A percentile compares a stretch with the other conserved stretches of the same genome.
Evolutionary conservation across 2,329 filamentous ascomycete species (phyloP).

Genomic region (Parastagonospora avenae): DNA sequence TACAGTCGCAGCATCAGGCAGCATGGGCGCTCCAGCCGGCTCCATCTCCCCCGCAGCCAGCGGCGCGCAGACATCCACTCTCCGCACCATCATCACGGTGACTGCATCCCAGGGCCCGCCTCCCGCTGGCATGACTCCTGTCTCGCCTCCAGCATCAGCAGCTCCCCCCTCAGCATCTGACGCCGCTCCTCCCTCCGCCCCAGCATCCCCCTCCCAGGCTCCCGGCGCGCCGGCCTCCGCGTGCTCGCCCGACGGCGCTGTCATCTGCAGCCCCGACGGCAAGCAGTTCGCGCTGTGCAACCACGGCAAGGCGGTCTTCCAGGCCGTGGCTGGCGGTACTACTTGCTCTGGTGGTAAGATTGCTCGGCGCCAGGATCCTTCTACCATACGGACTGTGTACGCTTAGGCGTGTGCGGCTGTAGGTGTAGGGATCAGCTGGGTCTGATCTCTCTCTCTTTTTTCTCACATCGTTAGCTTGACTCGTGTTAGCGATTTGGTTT

Average conservation of each 20-base stretch:
- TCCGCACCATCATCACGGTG: slow-evolving; percentile 30
- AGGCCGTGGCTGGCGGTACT: slow-evolving; percentile 51
- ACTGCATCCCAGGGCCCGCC: slow-evolving; percentile 18
- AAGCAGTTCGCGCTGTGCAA: slow-evolving; percentile 50
- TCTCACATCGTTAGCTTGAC: not conserved
- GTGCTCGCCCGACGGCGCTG: slow-evolving; percentile 43
- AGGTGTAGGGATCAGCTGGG: not conserved
- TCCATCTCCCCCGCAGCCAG: slow-evolving; percentile 1
- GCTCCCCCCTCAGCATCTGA: not conserved
- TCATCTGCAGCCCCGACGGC: slow-evolving; percentile 45
- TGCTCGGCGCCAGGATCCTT: slow-evolving; percentile 27
- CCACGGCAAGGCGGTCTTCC: slow-evolving; percentile 45
- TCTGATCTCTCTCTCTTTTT: not conserved
- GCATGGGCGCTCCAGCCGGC: not conserved
- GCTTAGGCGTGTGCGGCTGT: not conserved
- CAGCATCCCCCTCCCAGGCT: slow-evolving; percentile 5
- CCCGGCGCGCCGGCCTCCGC: slow-evolving; percentile 8
- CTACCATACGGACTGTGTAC: not conserved
- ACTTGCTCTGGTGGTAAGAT: slow-evolving; percentile 48
- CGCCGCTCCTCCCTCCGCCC: not conserved
- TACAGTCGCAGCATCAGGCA: too few species aligned
- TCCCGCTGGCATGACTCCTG: not conserved
- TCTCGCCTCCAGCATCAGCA: slow-evolving; percentile 1
- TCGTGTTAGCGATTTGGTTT: too few species aligned
- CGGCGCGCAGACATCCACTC: slow-evolving; percentile 15